A percentile compares a stretch with the other conserved stretches of the same genome.
Evolutionary conservation across 306 rosid genomes (phyloP).

Genomic region (Fragaria iinumae): DNA sequence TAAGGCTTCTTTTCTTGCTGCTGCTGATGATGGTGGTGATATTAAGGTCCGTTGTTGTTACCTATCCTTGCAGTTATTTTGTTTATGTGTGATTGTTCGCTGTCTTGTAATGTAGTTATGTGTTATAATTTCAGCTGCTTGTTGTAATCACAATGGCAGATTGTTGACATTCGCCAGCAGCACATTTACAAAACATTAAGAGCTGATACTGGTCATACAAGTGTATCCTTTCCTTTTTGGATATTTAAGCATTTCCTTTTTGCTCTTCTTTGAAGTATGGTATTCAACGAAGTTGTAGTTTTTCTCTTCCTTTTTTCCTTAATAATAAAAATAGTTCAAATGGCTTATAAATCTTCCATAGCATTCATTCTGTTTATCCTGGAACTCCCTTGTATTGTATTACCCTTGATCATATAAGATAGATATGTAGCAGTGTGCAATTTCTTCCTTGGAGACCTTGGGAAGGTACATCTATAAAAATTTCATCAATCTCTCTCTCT

Average conservation of each 20-base stretch:
- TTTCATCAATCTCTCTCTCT: background rate
- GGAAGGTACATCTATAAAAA: constrained; percentile 59
- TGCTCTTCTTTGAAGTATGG: constrained; percentile 20
- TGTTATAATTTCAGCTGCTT: constrained; percentile 23
- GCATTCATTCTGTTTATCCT: constrained; percentile 16
- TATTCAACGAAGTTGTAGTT: constrained; percentile 7
- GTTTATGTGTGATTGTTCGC: background rate
- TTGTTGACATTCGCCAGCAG: constrained; percentile 76
- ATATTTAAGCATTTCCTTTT: constrained; percentile 14
- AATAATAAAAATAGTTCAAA: background rate
- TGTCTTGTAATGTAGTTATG: constrained; percentile 3
- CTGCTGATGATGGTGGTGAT: constrained; percentile 92
- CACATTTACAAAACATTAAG: constrained; percentile 83
- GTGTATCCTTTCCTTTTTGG: constrained; percentile 64
- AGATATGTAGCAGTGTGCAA: constrained; percentile 87
- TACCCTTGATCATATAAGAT: constrained; percentile 56
- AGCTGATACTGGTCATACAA: constrained; percentile 60
- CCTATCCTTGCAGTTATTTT: background rate
- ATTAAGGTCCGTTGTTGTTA: constrained; percentile 53
- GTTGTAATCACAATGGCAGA: constrained; percentile 56
- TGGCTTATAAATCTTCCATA: constrained; percentile 1
- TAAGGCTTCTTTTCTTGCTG: constrained; percentile 82
- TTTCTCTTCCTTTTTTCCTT: background rate
- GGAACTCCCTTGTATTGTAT: constrained; percentile 11
- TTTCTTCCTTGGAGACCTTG: constrained; percentile 98